Evolutionary conservation across 371 early-diverging fungal genomes (phyloP).

Genomic region (Thermomucor indicae-seudaticae): DNA sequence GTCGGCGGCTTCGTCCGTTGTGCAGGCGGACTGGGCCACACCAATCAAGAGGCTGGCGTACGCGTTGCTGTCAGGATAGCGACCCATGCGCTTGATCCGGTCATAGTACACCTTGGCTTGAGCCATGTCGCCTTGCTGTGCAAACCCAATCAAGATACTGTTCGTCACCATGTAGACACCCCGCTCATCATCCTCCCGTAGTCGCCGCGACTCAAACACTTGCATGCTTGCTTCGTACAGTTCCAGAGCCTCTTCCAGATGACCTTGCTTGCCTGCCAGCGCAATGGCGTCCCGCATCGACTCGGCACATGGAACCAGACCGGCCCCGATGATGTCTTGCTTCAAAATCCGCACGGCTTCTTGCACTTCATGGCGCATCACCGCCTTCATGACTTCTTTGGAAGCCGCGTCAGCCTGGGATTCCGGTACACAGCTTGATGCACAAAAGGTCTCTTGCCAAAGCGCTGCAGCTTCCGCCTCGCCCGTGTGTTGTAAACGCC

Average conservation of each 20-base stretch:
- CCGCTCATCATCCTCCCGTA: constrained; percentile 15
- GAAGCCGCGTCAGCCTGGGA: constrained; percentile 7
- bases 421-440: not conserved
- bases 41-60: constrained; percentile 40
- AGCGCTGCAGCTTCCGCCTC: too few relatives aligned
- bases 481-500: too few relatives aligned
- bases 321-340: constrained; percentile 13
- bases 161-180: constrained; percentile 43
- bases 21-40: constrained; percentile 36
- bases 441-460: too few relatives aligned
- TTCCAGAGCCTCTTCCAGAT: constrained; percentile 22
- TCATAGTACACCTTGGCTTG: constrained; percentile 54
- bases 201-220: constrained; percentile 17
- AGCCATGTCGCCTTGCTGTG: constrained; percentile 50
- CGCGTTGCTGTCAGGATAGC: constrained; percentile 41
- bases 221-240: constrained; percentile 27
- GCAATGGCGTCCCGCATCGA: constrained; percentile 43
- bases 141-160: constrained; percentile 56
- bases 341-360: constrained; percentile 20
- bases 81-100: constrained; percentile 41
- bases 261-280: constrained; percentile 42
- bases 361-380: constrained; percentile 15
- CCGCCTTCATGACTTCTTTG: constrained; percentile 20
- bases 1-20: constrained; percentile 47
- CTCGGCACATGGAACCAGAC: constrained; percentile 27